Evolutionary conservation across 306 rosid species (phyloP).

Genomic region (Abrus precatorius): DNA sequence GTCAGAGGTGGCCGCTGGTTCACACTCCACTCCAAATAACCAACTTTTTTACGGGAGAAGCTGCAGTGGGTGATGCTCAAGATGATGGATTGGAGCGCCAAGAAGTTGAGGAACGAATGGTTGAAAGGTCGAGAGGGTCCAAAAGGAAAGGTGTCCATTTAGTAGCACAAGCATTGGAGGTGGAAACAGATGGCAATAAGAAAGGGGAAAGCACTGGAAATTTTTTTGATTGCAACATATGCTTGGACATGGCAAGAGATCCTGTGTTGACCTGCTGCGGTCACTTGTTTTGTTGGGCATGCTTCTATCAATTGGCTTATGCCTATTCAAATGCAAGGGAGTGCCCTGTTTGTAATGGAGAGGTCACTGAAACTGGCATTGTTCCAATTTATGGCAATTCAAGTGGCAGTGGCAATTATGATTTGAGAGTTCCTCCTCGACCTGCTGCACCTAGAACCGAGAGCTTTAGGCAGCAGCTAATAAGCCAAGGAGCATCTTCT

Average conservation of each 20-base stretch:
- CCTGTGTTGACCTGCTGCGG: constrained; percentile 94
- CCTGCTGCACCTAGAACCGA: constrained; percentile 78
- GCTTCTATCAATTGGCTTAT: constrained; percentile 72
- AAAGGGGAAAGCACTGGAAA: constrained; percentile 52
- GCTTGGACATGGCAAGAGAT: constrained; percentile 70
- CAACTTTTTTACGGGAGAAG: constrained; percentile 43
- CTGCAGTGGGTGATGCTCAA: constrained; percentile 16
- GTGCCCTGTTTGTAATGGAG: constrained; percentile 86
- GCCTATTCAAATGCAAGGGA: constrained; percentile 64
- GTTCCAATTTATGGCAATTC: constrained; percentile 78
- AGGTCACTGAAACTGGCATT: constrained; percentile 69
- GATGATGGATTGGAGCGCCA: constrained; percentile 25
- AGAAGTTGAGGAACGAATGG: constrained; percentile 44
- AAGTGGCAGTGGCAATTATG: constrained; percentile 33
- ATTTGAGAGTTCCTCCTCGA: constrained; percentile 70
- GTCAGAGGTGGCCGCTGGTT: constrained; percentile 58
- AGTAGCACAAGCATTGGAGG: constrained; percentile 70
- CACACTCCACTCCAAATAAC: constrained; percentile 50
- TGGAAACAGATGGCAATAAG: constrained; percentile 51
- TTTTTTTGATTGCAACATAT: constrained; percentile 76
- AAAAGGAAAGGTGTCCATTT: constrained; percentile 53
- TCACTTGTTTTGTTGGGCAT: constrained; percentile 95
- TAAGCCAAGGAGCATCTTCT: constrained; percentile 60
- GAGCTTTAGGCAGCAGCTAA: constrained; percentile 71
- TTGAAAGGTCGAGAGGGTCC: constrained; percentile 44